Evolutionary conservation across 176 grass and related monocot genomes (phyloP).

Genomic region (Oryza coarctata): DNA sequence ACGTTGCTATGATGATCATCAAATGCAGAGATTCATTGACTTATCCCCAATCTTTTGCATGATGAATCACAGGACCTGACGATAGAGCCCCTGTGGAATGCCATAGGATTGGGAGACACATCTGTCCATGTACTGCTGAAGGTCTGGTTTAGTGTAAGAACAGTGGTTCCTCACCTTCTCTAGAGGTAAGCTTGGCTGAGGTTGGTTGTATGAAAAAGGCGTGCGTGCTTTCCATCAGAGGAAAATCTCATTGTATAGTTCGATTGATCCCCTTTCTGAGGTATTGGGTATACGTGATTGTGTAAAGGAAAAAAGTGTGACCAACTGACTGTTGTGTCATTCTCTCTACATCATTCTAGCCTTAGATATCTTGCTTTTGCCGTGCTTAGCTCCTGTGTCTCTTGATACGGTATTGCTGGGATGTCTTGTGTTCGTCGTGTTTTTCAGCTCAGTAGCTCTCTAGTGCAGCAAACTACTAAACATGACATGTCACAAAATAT

Average conservation of each 20-base stretch:
- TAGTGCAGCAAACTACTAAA: not conserved
- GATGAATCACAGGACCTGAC: slow-evolving; percentile 26
- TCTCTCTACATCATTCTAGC: slow-evolving; percentile 21
- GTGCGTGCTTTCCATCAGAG: slow-evolving; percentile 36
- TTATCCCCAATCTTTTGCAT: not conserved
- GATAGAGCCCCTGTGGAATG: not conserved
- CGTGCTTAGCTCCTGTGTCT: not conserved
- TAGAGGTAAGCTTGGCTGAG: slow-evolving; percentile 31
- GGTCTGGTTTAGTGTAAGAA: slow-evolving; percentile 38
- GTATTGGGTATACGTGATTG: slow-evolving; percentile 51
- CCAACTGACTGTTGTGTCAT: slow-evolving; percentile 30
- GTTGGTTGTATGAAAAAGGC: slow-evolving; percentile 37
- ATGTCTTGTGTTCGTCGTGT: not conserved
- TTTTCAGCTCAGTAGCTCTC: not conserved
- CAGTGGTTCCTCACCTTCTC: slow-evolving; percentile 25
- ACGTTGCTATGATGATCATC: not conserved
- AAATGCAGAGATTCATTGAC: not conserved
- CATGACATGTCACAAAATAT: not conserved
- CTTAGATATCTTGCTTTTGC: slow-evolving; percentile 15
- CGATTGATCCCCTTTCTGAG: slow-evolving; percentile 35
- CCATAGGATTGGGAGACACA: slow-evolving; percentile 25
- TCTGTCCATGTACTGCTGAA: slow-evolving; percentile 21
- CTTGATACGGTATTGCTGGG: too few relatives aligned
- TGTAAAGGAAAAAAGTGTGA: slow-evolving; percentile 44
- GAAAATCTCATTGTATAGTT: slow-evolving; percentile 60